phyloP scores from a whole-genome alignment of 768 basidiomycete species.

The Macrocybe gigantea region DNA sequence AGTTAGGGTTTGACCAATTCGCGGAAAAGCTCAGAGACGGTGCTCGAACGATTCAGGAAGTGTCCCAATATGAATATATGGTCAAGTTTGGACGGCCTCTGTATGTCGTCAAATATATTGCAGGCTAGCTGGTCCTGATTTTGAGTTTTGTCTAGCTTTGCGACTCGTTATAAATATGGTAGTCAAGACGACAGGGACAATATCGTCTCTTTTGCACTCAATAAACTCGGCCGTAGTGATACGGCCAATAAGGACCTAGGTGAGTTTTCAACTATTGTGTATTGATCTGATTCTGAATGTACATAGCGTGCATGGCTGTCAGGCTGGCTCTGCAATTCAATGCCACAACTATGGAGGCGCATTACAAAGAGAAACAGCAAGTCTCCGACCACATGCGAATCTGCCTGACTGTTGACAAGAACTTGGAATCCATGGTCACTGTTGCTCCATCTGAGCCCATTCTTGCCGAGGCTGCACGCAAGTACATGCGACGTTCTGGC shows the following conservation, averaged over 20 bases:
- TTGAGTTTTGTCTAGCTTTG: not conserved
- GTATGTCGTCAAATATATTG: not conserved
- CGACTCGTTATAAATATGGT: too few relatives aligned
- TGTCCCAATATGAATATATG: not conserved
- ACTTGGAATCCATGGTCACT: not conserved
- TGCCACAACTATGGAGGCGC: not conserved
- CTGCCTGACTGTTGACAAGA: not conserved
- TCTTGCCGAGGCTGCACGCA: constrained; percentile 11
- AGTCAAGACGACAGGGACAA: too few relatives aligned
- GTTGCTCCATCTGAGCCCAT: constrained; percentile 15
- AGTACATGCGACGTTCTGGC: not conserved
- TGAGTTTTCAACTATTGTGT: too few relatives aligned
- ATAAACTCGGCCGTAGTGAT: too few relatives aligned
- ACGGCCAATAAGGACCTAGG: too few relatives aligned
- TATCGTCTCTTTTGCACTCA: too few relatives aligned
- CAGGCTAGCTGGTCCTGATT: not conserved
- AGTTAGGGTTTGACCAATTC: too few relatives aligned
- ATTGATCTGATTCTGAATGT: too few relatives aligned
- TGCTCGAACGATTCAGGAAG: not conserved
- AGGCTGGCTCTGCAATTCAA: constrained; percentile 6
- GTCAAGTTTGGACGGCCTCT: not conserved
- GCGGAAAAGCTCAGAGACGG: too few relatives aligned
- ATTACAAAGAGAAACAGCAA: not conserved
- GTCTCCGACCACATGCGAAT: constrained; percentile 5
- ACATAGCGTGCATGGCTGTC: constrained; percentile 4